Percentiles rank a stretch among this genome's conserved stretches.
These are phyloP conservation scores for Cryptococcus sp. DNA, from an alignment of 1,284 basidiomycete species.

Conservation along the genomic window DNA sequence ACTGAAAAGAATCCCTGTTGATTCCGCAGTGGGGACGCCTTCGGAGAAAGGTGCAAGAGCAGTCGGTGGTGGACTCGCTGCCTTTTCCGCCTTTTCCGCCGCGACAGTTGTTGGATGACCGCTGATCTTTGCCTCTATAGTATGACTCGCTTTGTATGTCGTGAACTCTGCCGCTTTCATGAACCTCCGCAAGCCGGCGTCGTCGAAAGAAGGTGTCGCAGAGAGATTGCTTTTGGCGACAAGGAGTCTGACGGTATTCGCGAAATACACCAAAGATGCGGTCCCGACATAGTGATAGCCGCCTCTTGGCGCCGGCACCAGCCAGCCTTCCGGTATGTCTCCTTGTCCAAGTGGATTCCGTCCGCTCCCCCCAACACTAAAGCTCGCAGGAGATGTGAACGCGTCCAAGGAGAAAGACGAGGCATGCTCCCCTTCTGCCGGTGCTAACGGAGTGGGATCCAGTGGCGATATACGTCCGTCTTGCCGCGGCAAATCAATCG, in stretches of 20 bases:
- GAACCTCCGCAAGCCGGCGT: slow-evolving; percentile 16
- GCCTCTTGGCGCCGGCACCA: slow-evolving; percentile 22
- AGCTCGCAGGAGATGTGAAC: neutral
- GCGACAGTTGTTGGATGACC: slow-evolving; percentile 21
- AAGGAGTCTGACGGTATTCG: slow-evolving; percentile 10
- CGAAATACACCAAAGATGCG: slow-evolving; percentile 22
- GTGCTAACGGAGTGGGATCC: too few species aligned
- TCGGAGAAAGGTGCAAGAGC: neutral
- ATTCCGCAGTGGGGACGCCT: neutral
- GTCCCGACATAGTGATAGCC: slow-evolving; percentile 26
- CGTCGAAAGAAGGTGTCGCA: slow-evolving; percentile 17
- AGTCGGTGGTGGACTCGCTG: neutral
- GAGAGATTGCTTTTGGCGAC: slow-evolving; percentile 17
- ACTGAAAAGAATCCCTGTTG: neutral
- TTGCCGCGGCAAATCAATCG: too few species aligned
- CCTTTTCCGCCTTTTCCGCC: neutral
- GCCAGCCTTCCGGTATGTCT: slow-evolving; percentile 22
- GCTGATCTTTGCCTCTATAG: slow-evolving; percentile 19
- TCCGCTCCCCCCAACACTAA: slow-evolving; percentile 9
- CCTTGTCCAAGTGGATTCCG: slow-evolving; percentile 1
- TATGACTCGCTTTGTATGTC: slow-evolving; percentile 18
- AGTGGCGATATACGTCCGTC: too few species aligned
- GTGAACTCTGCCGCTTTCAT: slow-evolving; percentile 24
- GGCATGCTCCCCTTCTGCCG: too few species aligned
- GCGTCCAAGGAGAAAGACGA: too few species aligned